Percentiles rank a stretch among this genome's conserved stretches.
Evolutionary conservation across 441 rosid species (phyloP).

Genomic region (Gossypium schwendimanii): DNA sequence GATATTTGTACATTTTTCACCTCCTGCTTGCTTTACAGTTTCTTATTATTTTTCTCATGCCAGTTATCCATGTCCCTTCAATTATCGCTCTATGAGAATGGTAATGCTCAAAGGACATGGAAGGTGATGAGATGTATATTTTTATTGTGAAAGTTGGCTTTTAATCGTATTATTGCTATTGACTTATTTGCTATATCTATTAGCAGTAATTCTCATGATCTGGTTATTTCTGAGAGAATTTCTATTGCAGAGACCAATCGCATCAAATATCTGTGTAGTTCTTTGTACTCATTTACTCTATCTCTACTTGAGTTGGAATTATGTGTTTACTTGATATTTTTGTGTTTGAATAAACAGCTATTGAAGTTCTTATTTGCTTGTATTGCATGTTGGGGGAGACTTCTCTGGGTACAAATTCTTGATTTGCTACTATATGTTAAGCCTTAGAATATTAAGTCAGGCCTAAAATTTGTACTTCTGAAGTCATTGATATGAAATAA

Average conservation of each 20-base stretch:
- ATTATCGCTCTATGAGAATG: conserved; percentile 30
- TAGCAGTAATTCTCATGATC: not conserved
- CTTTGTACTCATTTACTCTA: not conserved
- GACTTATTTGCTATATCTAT: conserved; percentile 12
- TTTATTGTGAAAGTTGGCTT: conserved; percentile 25
- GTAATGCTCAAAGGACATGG: conserved; percentile 40
- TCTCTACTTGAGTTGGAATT: not conserved
- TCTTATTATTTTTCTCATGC: conserved; percentile 28
- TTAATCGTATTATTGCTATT: conserved; percentile 12
- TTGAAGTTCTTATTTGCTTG: not conserved
- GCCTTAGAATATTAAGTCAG: not conserved
- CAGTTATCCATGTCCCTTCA: conserved; percentile 41
- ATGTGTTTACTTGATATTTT: not conserved
- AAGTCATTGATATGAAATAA: not conserved
- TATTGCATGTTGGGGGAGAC: not conserved
- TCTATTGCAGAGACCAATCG: not conserved
- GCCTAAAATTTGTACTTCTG: not conserved
- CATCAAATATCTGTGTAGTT: not conserved
- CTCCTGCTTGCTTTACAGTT: conserved; percentile 23
- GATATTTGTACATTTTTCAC: conserved; percentile 9
- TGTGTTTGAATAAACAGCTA: not conserved
- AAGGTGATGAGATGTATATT: conserved; percentile 36
- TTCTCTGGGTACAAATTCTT: not conserved
- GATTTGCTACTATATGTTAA: not conserved
- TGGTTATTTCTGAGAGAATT: not conserved